Percentiles rank a stretch among this genome's conserved stretches.
phyloP scores from a whole-genome alignment of 805 yeast species.

The Limtongia smithiae region DNA sequence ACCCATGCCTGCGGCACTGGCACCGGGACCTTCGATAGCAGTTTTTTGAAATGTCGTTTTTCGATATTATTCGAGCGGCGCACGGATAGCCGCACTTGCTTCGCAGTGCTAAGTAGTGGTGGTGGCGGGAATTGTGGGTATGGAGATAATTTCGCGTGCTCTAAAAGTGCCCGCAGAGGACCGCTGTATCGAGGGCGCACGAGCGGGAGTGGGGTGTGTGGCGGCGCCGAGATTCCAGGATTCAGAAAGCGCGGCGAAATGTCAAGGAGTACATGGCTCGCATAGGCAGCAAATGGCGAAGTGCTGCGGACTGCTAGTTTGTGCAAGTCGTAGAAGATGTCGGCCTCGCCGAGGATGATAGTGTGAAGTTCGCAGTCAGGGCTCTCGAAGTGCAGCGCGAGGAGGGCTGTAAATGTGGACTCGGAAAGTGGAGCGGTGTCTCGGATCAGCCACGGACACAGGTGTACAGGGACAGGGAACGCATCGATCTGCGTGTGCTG shows the following conservation, averaged over 20 bases:
- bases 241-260: no score
- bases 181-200: conserved; percentile 6
- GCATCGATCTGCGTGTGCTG: not conserved
- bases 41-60: conserved; percentile 2
- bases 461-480: not conserved
- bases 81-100: conserved; percentile 1
- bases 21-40: not conserved
- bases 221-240: not conserved
- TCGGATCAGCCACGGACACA: no score
- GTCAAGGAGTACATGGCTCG: no score
- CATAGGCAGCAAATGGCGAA: no score
- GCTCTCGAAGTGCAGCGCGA: no score
- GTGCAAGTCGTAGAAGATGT: no score
- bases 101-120: not conserved
- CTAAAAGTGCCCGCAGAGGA: conserved; percentile 10
- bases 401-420: no score
- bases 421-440: no score
- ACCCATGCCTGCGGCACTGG: conserved; percentile 10
- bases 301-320: no score
- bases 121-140: conserved; percentile 1
- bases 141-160: not conserved
- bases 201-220: not conserved
- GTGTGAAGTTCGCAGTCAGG: no score
- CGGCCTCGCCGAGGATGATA: no score
- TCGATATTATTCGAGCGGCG: conserved; percentile 6